Evolutionary conservation across 2,329 filamentous ascomycete genomes (phyloP).

Genomic region (Fusarium foetens): DNA sequence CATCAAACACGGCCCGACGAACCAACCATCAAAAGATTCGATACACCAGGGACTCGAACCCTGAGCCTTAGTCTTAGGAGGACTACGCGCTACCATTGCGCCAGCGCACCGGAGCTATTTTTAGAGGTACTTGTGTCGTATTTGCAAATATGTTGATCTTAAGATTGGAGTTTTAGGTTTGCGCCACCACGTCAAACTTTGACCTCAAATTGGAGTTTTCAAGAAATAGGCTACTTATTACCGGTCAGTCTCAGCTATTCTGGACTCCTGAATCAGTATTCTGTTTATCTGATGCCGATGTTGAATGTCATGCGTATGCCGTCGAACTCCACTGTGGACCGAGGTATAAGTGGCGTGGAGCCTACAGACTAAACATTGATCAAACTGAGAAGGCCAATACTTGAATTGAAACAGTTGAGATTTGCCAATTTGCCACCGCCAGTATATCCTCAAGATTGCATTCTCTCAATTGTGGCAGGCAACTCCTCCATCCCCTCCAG

Average conservation of each 20-base stretch:
- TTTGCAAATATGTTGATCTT: background rate
- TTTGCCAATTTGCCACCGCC: background rate
- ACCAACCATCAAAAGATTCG: constrained; percentile 11
- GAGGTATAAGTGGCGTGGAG: background rate
- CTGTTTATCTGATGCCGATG: rapidly evolving
- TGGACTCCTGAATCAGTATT: rapidly evolving
- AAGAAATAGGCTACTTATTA: rapidly evolving
- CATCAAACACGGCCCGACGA: background rate
- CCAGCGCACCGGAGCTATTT: constrained; percentile 45
- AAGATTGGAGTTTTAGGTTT: background rate
- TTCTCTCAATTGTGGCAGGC: constrained; percentile 12
- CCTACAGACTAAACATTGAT: background rate
- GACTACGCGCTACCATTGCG: constrained; percentile 54
- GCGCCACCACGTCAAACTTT: background rate
- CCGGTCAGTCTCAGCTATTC: rapidly evolving
- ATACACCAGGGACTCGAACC: constrained; percentile 54
- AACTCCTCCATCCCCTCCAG: constrained; percentile 31
- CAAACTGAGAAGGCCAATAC: background rate
- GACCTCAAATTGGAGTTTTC: rapidly evolving
- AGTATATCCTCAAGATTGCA: background rate
- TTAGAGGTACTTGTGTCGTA: background rate
- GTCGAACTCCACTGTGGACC: background rate
- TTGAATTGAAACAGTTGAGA: background rate
- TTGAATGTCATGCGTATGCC: background rate
- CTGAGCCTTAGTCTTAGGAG: constrained; percentile 55